These are phyloP conservation scores for Starmerella apis DNA, from an alignment of 805 yeast species.

Conservation along the genomic window DNA sequence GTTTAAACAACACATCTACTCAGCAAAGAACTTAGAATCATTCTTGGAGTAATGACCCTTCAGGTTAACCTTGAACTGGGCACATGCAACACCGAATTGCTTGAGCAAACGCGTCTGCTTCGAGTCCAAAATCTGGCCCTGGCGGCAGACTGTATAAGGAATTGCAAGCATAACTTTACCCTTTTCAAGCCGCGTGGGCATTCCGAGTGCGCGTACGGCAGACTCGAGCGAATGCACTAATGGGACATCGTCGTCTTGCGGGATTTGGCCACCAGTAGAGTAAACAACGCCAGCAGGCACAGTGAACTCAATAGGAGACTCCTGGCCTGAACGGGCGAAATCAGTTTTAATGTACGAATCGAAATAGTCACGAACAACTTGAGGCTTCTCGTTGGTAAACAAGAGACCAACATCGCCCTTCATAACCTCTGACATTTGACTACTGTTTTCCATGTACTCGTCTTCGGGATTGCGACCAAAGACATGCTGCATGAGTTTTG, in stretches of 20 bases:
- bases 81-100: constrained; percentile 90
- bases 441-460: constrained; percentile 79
- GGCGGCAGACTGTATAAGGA: constrained; percentile 68
- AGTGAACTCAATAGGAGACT: constrained; percentile 69
- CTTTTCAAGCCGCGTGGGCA: constrained; percentile 80
- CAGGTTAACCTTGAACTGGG: constrained; percentile 75
- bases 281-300: constrained; percentile 86
- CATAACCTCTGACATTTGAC: constrained; percentile 51
- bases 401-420: constrained; percentile 78
- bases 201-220: constrained; percentile 76
- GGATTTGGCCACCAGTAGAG: constrained; percentile 89
- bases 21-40: constrained; percentile 28
- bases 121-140: constrained; percentile 75
- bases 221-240: constrained; percentile 94
- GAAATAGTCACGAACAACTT: constrained; percentile 85
- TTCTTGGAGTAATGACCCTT: constrained; percentile 58
- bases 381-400: constrained; percentile 79
- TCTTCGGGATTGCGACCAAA: constrained; percentile 79
- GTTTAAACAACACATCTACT: too few relatives aligned
- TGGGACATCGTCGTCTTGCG: constrained; percentile 88
- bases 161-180: constrained; percentile 75
- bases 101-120: constrained; percentile 85
- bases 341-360: constrained; percentile 66
- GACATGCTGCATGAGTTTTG: constrained; percentile 86
- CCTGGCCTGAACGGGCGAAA: constrained; percentile 80